Evolutionary conservation across 768 basidiomycete species (phyloP).

Genomic region (Kwoniella mangroviensis): DNA sequence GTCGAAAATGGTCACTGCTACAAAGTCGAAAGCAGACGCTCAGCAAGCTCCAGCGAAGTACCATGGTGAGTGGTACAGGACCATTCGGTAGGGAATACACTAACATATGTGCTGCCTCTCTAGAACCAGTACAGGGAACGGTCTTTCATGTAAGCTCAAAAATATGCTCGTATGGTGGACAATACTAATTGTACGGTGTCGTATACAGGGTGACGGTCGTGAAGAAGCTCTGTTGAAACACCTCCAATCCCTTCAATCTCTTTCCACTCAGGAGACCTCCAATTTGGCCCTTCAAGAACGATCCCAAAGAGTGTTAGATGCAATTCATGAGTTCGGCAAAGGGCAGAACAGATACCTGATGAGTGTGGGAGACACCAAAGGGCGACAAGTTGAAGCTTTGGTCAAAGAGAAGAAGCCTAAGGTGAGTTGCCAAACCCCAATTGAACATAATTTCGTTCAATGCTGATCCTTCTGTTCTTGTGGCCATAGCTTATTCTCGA

Average conservation of each 20-base stretch:
- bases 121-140: constrained; percentile 54
- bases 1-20: constrained; percentile 13
- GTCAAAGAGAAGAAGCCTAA: constrained; percentile 50
- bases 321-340: constrained; percentile 55
- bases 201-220: constrained; percentile 45
- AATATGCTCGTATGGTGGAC: not conserved
- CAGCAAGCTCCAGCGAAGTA: constrained; percentile 42
- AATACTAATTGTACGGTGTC: not conserved
- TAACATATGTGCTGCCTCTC: not conserved
- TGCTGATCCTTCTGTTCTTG: not conserved
- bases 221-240: constrained; percentile 52
- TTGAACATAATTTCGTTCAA: not conserved
- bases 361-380: constrained; percentile 57
- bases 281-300: constrained; percentile 31
- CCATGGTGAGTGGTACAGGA: constrained; percentile 37
- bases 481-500: constrained; percentile 47
- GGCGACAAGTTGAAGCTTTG: constrained; percentile 44
- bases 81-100: not conserved
- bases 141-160: constrained; percentile 46
- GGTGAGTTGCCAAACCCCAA: constrained; percentile 26
- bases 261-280: constrained; percentile 30
- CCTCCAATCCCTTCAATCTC: constrained; percentile 35
- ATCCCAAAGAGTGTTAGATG: constrained; percentile 51
- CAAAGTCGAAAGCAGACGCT: not conserved
- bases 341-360: constrained; percentile 54